Base-by-base conservation (phyloP, 2,329 filamentous ascomycete species). In the Furcasterigmium sp. region DNA sequence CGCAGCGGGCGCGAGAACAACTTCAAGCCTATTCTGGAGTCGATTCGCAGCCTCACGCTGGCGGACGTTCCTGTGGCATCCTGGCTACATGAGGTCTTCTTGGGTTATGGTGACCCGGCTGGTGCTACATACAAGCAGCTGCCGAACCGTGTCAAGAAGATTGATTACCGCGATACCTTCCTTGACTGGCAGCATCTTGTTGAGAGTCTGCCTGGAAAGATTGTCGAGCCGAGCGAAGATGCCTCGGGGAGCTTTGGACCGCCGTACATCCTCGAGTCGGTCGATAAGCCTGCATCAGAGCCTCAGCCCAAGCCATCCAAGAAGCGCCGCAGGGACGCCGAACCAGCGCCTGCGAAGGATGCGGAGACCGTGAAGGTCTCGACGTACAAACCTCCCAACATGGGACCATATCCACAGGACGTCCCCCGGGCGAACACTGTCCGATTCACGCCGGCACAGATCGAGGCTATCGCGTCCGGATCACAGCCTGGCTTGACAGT, bases 51-150 rank as follows among this genome's bases (percentile, higher is more conserved):
- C 50, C 76, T 98, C 23, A 85, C 89, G 2, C 72, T 95, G 26
- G 90, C 90, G 1, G 87, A 95, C 53, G 83, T 91, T 17, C 86
- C 87, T 7, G 74, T 97, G 42, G 90, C 93, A 13, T 79, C 84
- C 3, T 98, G 93, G 93, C 73, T 98, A 35, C 89, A 95, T 56
- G 93, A 97, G 53, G 91, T 97, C 9, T 98, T 97, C 62, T 71
- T 98, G n/a, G 93, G 93, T 3, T 97, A 95, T 61, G 93, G 93
- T 37, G 91, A 98, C 62, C 91, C 93, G 45, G 79, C 88, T 23
- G 84, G 87, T 46, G 93, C 93, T 26, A 86, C 82, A 18, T 95
- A 95, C 67, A 89, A 87, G 50, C 84, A 89, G 40, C 68, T 98
- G 14, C 69, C 86, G 2, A 93, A 89, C 60, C 78, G 83, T 46